Conservation (phyloP, 2,329 filamentous ascomycete species). For the Neonectria coccinea region DNA sequence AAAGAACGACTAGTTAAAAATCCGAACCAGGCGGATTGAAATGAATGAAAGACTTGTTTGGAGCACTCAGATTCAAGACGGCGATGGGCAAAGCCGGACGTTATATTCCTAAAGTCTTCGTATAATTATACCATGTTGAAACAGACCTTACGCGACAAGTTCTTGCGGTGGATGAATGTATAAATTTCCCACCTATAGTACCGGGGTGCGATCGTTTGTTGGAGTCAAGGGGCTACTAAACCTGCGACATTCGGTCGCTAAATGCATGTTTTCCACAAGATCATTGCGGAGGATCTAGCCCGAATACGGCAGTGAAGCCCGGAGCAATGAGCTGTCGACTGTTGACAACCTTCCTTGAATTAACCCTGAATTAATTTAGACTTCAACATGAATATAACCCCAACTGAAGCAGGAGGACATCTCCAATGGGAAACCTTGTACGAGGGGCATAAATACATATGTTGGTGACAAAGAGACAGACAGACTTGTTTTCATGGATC, state of each 20-base stretch:
- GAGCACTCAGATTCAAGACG: background rate
- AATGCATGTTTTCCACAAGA: background rate
- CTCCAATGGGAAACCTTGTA: too few species aligned
- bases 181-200: background rate
- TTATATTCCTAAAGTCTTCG: background rate
- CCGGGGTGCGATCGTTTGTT: background rate
- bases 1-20: too few species aligned
- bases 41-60: constrained; percentile 2
- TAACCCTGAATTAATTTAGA: too few species aligned
- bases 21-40: constrained; percentile 2
- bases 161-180: background rate
- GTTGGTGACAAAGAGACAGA: too few species aligned
- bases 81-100: background rate
- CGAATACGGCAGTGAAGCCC: background rate
- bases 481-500: too few species aligned
- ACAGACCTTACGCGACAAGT: background rate
- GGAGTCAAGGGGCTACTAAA: background rate
- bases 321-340: background rate
- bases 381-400: too few species aligned
- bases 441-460: too few species aligned
- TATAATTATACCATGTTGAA: background rate
- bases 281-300: background rate
- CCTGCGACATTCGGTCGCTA: background rate
- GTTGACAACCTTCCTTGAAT: background rate
- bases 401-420: too few species aligned